These are phyloP conservation scores for Colletotrichum lentis DNA, from an alignment of 2,329 filamentous ascomycete genomes.

Conservation along the genomic window DNA sequence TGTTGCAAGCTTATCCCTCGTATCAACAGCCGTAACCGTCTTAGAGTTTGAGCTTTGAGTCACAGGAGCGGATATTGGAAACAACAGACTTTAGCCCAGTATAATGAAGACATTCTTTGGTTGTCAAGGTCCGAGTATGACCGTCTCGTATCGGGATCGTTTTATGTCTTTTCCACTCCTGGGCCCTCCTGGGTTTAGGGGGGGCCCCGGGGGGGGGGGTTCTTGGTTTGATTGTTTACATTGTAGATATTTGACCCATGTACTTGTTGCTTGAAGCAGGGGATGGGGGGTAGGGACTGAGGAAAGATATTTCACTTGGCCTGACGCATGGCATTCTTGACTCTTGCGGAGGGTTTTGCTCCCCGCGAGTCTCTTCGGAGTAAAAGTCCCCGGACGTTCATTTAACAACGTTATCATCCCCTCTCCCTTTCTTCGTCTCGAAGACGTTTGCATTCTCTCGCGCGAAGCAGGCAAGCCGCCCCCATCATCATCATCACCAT, in stretches of 20 bases:
- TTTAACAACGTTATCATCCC: not conserved
- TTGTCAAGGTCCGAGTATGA: not conserved
- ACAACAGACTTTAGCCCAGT: not conserved
- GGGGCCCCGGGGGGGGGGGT: no score
- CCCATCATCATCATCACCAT: no score
- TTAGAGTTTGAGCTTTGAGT: not conserved
- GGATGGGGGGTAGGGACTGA: not conserved
- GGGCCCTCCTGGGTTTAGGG: not conserved
- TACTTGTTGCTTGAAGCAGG: not conserved
- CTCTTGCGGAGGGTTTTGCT: not conserved
- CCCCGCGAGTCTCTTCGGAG: not conserved
- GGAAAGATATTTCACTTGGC: not conserved
- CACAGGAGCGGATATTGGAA: not conserved
- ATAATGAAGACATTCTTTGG: not conserved
- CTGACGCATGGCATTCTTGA: not conserved
- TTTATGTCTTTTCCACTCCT: not conserved
- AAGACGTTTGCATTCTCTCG: not conserved
- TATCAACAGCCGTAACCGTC: no score
- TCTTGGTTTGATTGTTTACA: not conserved
- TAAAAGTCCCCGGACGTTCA: not conserved
- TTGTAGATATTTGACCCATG: not conserved
- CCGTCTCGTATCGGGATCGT: not conserved
- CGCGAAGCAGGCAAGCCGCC: no score
- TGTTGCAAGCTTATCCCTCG: not conserved
- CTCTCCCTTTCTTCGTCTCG: not conserved